Base-by-base conservation (phyloP, 73 alveolate species). In the Loxodes magnus region DNA sequence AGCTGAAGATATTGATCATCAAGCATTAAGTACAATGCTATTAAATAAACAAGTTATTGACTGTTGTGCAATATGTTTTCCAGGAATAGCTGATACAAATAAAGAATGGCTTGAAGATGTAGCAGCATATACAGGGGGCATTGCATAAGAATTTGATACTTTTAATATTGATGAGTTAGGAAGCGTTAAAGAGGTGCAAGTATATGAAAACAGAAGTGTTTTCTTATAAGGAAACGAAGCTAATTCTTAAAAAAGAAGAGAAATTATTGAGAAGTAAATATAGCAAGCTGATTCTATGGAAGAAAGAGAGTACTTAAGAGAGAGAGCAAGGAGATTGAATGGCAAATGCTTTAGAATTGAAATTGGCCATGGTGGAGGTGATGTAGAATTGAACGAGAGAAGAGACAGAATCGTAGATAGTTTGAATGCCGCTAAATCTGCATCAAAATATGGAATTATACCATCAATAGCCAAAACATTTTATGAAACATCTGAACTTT, bases 371-470 rank as follows among this genome's bases (percentile, higher is more conserved):
- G 80, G 78, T 4, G 46, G 53, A 9, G 62, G 88, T 21, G 92
- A 88, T 16, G 65, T 76, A 21, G 91, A 79, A 33, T 56, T 56
- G 24, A 80, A 74, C 15, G 96, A 85, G 51, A 52, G 65, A 19
- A 71, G 94, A 44, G 98, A 88, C 41, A 43, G 85, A 12, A 72
- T 88, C 9, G 91, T 84, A 15, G 98, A 88, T 55, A 38, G 86
- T 33, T 48, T 76, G 19, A 77, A 84, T 41, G 76, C 97, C 5
- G 87, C 83, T n/a, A 83, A 83, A 62, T 64, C 87, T 9, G 88
- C 97, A 6, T 39, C 72, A 48, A 58, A 59, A 25, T 50, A 66
- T 31, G 97, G 96, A 27, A 31, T 84, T 10, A 43, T 84, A 12
- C 96, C 96, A n/a, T n/a, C n/a, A n/a, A n/a, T n/a, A n/a, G n/a